A percentile compares a stretch with the other conserved stretches of the same genome.
phyloP scores from a whole-genome alignment of 2,329 filamentous ascomycete genomes.

The Blastomyces silverae region DNA sequence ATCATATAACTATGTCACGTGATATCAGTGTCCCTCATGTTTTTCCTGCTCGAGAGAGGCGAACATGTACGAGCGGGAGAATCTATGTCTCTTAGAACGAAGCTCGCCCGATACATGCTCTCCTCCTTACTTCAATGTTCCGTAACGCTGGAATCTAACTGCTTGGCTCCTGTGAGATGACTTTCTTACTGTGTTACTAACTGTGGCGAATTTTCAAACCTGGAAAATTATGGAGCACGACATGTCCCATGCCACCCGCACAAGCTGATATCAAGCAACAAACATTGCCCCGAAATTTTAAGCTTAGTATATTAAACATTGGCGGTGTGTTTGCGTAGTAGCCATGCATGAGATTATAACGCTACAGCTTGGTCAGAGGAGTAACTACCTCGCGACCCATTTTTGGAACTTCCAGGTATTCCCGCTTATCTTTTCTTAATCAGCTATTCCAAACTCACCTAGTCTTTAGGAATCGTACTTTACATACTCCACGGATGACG shows the following conservation, averaged over 20 bases:
- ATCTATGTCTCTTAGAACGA: neutral
- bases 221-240: neutral
- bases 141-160: neutral
- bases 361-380: slow-evolving; percentile 83
- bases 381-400: slow-evolving; percentile 89
- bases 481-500: slow-evolving; percentile 66
- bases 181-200: neutral
- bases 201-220: neutral
- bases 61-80: too few species aligned
- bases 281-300: neutral
- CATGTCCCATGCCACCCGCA: neutral
- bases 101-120: neutral
- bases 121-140: neutral
- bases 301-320: neutral
- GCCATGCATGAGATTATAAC: slow-evolving; percentile 92
- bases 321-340: neutral
- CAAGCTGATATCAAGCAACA: neutral
- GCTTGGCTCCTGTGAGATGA: neutral
- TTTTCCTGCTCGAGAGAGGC: neutral
- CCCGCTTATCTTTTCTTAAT: slow-evolving; percentile 1
- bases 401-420: slow-evolving; percentile 91
- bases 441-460: slow-evolving; percentile 15
- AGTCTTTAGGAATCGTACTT: slow-evolving; percentile 82
- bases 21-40: neutral
- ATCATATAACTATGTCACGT: neutral